These are phyloP conservation scores for Botryotinia calthae DNA, from an alignment of 2,329 filamentous ascomycete species.

Conservation along the genomic window DNA sequence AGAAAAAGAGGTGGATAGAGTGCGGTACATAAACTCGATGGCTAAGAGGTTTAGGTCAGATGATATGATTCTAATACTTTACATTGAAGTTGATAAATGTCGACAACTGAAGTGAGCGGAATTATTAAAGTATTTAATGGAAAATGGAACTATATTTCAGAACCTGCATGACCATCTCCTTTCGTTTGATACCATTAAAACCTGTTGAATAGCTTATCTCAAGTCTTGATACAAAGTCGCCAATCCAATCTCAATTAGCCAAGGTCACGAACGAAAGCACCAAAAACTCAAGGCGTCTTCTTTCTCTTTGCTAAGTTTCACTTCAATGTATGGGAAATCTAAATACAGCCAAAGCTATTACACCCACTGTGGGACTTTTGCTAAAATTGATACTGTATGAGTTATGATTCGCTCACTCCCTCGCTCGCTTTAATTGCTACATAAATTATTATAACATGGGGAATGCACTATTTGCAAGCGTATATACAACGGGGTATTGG, in stretches of 20 bases:
- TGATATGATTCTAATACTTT: neutral
- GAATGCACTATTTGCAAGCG: neutral
- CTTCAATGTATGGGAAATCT: neutral
- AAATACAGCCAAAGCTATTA: neutral
- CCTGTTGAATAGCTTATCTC: neutral
- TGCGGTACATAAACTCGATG: neutral
- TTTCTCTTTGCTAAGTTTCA: neutral
- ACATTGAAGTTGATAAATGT: neutral
- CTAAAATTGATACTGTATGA: neutral
- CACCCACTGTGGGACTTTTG: too few relatives aligned
- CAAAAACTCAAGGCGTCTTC: neutral
- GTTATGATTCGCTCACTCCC: neutral
- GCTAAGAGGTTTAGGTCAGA: neutral
- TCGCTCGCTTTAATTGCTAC: neutral
- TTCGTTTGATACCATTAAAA: neutral
- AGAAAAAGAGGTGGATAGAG: neutral
- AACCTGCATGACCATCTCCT: neutral
- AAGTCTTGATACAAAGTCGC: neutral
- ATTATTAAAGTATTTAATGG: too few relatives aligned
- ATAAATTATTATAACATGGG: neutral
- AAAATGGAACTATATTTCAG: neutral
- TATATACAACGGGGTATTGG: neutral
- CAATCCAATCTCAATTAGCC: neutral
- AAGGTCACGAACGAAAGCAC: neutral
- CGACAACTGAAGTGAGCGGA: neutral